A percentile compares a stretch with the other conserved stretches of the same genome.
Conservation (phyloP, 2,329 filamentous ascomycete species). For the Colletotrichum gloeosporioides region DNA sequence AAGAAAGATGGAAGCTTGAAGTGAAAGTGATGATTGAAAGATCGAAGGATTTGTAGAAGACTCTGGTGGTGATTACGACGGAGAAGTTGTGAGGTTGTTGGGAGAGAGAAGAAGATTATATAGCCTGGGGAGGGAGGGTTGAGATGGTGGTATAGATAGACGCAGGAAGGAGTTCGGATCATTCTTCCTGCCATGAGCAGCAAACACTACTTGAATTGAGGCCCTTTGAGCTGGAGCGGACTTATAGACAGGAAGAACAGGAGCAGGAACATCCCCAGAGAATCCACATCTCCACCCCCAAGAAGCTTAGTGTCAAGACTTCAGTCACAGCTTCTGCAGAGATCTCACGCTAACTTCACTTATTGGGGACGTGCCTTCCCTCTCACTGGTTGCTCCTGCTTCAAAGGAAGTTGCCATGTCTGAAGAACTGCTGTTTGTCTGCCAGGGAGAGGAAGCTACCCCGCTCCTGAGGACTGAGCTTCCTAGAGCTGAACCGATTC, state of each 20-base stretch:
- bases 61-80: not conserved
- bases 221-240: not conserved
- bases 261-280: not conserved
- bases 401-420: not conserved
- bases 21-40: not conserved
- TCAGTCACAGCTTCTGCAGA: not conserved
- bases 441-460: not conserved
- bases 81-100: not conserved
- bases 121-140: not conserved
- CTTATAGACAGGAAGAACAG: not conserved
- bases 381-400: not conserved
- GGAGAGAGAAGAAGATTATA: not conserved
- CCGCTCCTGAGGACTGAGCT: not conserved
- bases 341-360: not conserved
- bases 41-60: not conserved
- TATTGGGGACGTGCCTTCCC: not conserved
- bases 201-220: not conserved
- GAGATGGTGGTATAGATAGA: not conserved
- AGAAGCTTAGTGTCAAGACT: not conserved
- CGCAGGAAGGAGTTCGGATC: not conserved
- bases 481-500: not conserved
- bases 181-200: not conserved
- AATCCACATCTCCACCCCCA: not conserved
- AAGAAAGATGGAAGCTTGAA: not conserved
- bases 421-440: not conserved